These are phyloP conservation scores for Ottelia alismoides DNA, from an alignment of 106 monocot species.

Conservation along the genomic window DNA sequence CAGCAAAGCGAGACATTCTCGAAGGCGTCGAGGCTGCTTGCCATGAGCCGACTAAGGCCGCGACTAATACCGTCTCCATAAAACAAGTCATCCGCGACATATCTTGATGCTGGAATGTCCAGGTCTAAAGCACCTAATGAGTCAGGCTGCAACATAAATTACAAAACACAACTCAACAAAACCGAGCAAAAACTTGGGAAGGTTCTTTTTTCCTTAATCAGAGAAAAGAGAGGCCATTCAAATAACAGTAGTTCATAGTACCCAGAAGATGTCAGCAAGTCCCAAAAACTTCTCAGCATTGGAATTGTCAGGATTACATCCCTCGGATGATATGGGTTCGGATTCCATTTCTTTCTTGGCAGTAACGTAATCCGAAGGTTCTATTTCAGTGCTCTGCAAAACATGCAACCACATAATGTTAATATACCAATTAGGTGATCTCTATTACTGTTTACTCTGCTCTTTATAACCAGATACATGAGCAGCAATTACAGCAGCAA, in stretches of 20 bases:
- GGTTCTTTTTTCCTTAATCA: not conserved
- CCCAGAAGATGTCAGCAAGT: slow-evolving; percentile 72
- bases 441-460: not conserved
- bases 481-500: slow-evolving; percentile 84
- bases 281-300: slow-evolving; percentile 21
- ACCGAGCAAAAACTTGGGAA: too few species aligned
- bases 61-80: slow-evolving; percentile 42
- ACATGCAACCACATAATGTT: not conserved
- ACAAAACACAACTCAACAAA: too few species aligned
- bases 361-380: slow-evolving; percentile 16
- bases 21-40: slow-evolving; percentile 56
- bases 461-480: slow-evolving; percentile 35
- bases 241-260: slow-evolving; percentile 11
- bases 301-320: slow-evolving; percentile 3
- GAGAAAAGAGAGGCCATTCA: not conserved
- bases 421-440: not conserved
- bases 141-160: slow-evolving; percentile 58
- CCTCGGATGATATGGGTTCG: slow-evolving; percentile 9
- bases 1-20: slow-evolving; percentile 42
- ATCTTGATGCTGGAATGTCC: slow-evolving; percentile 63
- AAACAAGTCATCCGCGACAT: slow-evolving; percentile 32
- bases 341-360: slow-evolving; percentile 4
- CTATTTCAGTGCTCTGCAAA: slow-evolving; percentile 10
- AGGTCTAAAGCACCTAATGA: slow-evolving; percentile 77
- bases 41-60: slow-evolving; percentile 39